Conservation (phyloP, 345 rosid species). For the Durio zibethinus region DNA sequence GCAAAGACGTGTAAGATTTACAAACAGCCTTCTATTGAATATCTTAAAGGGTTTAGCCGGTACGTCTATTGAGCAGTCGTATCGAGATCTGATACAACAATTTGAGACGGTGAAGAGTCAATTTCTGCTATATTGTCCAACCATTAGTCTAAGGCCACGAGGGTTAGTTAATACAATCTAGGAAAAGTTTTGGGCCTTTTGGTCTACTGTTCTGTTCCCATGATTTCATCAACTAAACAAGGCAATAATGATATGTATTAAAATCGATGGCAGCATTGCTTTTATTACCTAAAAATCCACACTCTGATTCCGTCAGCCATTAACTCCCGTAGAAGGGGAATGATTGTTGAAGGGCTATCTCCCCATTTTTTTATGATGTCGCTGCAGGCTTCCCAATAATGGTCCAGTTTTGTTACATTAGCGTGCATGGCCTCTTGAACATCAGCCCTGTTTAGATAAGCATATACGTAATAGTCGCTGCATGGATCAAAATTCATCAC, state of each 20-base stretch:
- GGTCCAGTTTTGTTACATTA: constrained; percentile 60
- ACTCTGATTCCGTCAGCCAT: constrained; percentile 55
- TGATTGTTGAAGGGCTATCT: constrained; percentile 68
- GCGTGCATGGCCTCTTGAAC: constrained; percentile 90
- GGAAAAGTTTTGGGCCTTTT: background rate
- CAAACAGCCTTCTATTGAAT: background rate
- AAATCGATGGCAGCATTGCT: background rate
- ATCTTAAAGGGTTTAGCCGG: background rate
- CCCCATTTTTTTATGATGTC: constrained; percentile 44
- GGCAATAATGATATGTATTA: background rate
- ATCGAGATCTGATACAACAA: background rate
- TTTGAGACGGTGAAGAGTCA: too few relatives aligned
- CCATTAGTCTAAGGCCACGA: too few relatives aligned
- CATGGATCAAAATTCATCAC: constrained; percentile 60
- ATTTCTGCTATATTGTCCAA: too few relatives aligned
- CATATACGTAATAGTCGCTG: constrained; percentile 54
- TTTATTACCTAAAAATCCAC: constrained; percentile 63
- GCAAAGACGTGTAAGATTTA: background rate
- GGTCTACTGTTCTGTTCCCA: background rate
- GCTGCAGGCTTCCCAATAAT: constrained; percentile 79
- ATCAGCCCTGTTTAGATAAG: constrained; percentile 64
- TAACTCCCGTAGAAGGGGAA: constrained; percentile 54
- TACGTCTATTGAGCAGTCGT: background rate
- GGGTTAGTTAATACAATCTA: too few relatives aligned
- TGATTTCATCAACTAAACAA: background rate